Base-by-base conservation (phyloP, 2,329 filamentous ascomycete genomes). In the Juglanconis oblonga region DNA sequence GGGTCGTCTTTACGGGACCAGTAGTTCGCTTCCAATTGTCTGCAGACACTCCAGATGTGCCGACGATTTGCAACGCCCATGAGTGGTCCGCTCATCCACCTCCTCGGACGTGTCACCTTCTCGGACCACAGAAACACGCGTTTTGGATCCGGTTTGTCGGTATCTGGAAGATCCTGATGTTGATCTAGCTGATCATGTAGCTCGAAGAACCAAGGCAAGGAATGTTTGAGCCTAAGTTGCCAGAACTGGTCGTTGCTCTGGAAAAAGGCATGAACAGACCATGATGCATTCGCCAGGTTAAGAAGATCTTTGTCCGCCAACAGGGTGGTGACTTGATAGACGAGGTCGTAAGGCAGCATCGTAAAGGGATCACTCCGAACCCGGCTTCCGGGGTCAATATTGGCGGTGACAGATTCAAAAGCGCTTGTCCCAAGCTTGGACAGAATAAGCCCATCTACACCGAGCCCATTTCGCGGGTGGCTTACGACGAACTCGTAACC, bases 181-280 rank as follows among this genome's bases (percentile, higher is more conserved):
- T 36, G 35, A 9, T 55, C 52, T 24, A 59, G 13, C 13, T 48
- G 3, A 10, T 55, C 31, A 3, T 14, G 44, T 11, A 59, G 35
- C 47, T 59, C 57, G 4, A 59, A 55, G 31, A 55, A 59, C 57
- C 57, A 59, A 33, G 57, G 52, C 5, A 50, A 38, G 33, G 42
- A 31, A 7, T 1, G 10, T n/a, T 7, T n/a, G 35, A 55, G 9
- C 13, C 45, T 40, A 13, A 29, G 51, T 24, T 17, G 24, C 52
- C 57, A 59, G 35, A 59, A 59, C n/a, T 51, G 35, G 29, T 48
- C n/a, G 38, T 50, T 49, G 24, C 49, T 55, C 9, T 29, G 51
- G 33, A 55, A 7, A 11, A 45, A 17, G 10, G 2, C 7, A 40
- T 55, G 57, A n/a, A 55, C 14, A 14, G 44, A 40, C 52, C 52